Base-by-base conservation (phyloP, 1,284 basidiomycete species). In the Tilletia walkeri region DNA sequence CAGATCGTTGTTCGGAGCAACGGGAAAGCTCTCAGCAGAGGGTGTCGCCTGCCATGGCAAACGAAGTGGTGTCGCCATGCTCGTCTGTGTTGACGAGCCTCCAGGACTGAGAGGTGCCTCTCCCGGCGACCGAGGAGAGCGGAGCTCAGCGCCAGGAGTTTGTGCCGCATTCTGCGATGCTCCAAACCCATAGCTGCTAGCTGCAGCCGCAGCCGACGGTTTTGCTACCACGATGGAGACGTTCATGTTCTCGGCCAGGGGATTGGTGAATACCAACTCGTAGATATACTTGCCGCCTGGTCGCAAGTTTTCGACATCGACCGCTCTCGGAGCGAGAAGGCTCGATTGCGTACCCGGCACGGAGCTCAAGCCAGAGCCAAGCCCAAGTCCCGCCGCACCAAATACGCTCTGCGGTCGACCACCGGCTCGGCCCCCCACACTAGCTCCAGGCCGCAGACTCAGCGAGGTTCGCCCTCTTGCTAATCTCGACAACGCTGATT, bases 401-500 rank as follows among this genome's bases (percentile, higher is more conserved):
- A 67, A 59, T 1, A 68, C 54, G 24, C 41, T 54, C 41, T 48
- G 47, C 4, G 45, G 50, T 47, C 67, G 54, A 14, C 49, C 61
- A 4, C 50, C 61, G 20, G 53, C 24, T 34, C 67, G 67, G 39
- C 47, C 47, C 14, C 50, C 61, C 16, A 38, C 34, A 20, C 36
- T 20, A 3, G 59, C 34, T 7, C 59, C 59, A n/a, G 59, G 14
- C 6, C 59, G 30, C 12, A 63, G 12, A 10, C 59, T 38, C 10
- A 63, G 71, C 3, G 71, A 70, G 2, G 76, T 77, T 36, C 53
- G 68, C 66, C 38, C 38, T 38, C 38, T 38, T 16, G 59, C 9
- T 16, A 63, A 16, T 63, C 41, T 70, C 67, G 65, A 73, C 18
- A 34, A 67, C 66, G 34, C 36, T 4, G 71, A 67, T 71, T 95